Percentiles rank a stretch among this genome's conserved stretches.
Conservation (phyloP, 2,329 filamentous ascomycete species). For the Scedosporium apiospermum region DNA sequence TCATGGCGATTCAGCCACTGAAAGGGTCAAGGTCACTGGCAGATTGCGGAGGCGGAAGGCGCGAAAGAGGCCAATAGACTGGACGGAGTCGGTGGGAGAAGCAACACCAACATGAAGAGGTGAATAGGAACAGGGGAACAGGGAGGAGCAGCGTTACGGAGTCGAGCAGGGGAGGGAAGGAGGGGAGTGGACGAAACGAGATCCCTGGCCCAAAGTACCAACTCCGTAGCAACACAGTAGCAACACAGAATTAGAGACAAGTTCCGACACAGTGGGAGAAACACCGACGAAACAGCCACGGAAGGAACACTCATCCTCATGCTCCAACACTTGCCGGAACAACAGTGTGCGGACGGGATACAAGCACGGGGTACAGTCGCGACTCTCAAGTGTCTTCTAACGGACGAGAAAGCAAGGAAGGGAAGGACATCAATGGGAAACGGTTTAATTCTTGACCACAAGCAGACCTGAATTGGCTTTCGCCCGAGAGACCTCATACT, state of each 20-base stretch:
- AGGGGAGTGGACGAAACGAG: neutral
- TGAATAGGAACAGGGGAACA: neutral
- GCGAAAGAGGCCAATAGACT: neutral
- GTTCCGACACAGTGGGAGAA: conserved; percentile 6
- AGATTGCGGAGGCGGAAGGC: neutral
- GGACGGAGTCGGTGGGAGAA: neutral
- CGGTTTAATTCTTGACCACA: neutral
- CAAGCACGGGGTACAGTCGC: neutral
- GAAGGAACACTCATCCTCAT: neutral
- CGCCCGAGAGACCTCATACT: neutral
- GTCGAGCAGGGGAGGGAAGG: neutral
- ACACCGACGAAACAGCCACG: conserved; percentile 6
- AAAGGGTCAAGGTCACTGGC: too few relatives aligned
- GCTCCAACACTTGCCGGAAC: neutral
- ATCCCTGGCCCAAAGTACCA: neutral
- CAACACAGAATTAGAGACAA: conserved; percentile 1
- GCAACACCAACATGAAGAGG: neutral
- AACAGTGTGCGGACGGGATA: conserved; percentile 1
- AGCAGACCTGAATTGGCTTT: neutral
- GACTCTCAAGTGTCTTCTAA: neutral
- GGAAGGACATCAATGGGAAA: neutral
- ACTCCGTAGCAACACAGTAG: conserved; percentile 2
- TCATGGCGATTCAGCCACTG: too few relatives aligned
- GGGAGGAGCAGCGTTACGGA: neutral
- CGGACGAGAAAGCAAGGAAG: neutral